Conservation (phyloP, 1,284 basidiomycete species). For the Malassezia slooffiae region DNA sequence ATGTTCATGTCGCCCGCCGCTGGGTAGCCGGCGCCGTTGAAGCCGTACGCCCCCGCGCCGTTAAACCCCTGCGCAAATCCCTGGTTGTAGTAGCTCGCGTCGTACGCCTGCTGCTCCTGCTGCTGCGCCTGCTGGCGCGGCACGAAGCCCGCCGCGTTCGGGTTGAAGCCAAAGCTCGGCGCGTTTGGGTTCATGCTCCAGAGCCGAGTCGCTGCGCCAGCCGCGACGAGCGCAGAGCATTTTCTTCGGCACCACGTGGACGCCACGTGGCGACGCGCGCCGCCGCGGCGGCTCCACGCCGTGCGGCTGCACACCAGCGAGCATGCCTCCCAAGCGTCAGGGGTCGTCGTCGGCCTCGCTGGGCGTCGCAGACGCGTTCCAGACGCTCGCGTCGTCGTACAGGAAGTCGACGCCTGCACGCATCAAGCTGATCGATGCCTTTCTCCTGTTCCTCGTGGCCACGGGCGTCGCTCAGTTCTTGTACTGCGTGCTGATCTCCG, state of each 20-base stretch:
- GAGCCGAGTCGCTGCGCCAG: too few species aligned
- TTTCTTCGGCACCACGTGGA: too few species aligned
- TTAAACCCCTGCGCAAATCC: conserved; percentile 12
- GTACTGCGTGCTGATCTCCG: conserved; percentile 81
- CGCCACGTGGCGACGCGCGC: too few species aligned
- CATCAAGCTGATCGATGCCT: conserved; percentile 85
- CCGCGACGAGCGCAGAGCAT: too few species aligned
- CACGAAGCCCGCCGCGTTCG: conserved; percentile 38
- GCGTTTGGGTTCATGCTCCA: conserved; percentile 47
- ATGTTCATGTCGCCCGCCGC: neutral
- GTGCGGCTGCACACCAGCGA: too few species aligned
- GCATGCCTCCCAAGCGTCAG: conserved; percentile 2
- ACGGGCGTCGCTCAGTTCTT: conserved; percentile 80
- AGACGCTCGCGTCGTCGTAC: conserved; percentile 67
- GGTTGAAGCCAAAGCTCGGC: conserved; percentile 43
- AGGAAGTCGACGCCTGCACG: conserved; percentile 63
- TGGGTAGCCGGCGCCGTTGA: neutral
- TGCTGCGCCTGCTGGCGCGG: conserved; percentile 26
- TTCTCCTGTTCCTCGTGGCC: conserved; percentile 82
- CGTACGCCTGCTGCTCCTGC: conserved; percentile 20
- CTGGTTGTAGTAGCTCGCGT: conserved; percentile 17
- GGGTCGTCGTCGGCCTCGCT: neutral
- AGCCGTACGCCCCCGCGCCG: conserved; percentile 21
- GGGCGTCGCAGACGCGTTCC: conserved; percentile 37
- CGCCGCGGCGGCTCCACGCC: too few species aligned